Conservation (phyloP, 768 basidiomycete genomes). For the Suillus bovinus region DNA sequence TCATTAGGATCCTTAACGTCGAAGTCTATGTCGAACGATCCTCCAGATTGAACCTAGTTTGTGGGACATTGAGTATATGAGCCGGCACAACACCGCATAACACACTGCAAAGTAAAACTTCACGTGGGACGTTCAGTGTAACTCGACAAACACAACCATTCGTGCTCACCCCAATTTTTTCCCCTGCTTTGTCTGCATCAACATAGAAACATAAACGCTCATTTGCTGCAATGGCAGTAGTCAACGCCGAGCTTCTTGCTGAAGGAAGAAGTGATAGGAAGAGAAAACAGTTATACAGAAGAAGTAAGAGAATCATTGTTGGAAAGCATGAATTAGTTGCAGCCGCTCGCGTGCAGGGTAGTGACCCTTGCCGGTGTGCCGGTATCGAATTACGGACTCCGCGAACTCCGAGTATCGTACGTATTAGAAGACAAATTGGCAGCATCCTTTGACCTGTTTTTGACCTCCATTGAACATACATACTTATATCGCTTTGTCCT, state of each 20-base stretch:
- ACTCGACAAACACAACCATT: conserved; percentile 5
- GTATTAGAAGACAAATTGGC: background rate
- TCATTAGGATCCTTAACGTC: conserved; percentile 90
- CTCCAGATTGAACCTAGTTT: conserved; percentile 89
- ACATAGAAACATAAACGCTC: conserved; percentile 92
- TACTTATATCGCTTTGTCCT: background rate
- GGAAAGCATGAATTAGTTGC: background rate
- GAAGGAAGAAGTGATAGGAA: conserved; percentile 35
- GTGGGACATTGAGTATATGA: background rate
- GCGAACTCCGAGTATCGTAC: background rate
- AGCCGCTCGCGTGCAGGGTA: background rate
- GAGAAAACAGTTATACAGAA: conserved; percentile 23
- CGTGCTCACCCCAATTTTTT: conserved; percentile 80
- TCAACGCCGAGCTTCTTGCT: conserved; percentile 64
- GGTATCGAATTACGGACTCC: background rate
- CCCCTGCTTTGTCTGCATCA: conserved; percentile 92
- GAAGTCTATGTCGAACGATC: conserved; percentile 95
- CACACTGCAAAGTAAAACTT: conserved; percentile 97
- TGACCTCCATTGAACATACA: background rate
- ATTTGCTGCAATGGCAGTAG: conserved; percentile 76
- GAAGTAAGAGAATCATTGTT: conserved; percentile 21
- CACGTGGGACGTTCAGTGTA: conserved; percentile 14
- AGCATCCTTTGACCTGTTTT: background rate
- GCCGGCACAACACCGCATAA: conserved; percentile 8
- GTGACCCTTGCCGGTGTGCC: conserved; percentile 20